Conservation (phyloP, 2,329 filamentous ascomycete species). For the Venturiaceae sp. region DNA sequence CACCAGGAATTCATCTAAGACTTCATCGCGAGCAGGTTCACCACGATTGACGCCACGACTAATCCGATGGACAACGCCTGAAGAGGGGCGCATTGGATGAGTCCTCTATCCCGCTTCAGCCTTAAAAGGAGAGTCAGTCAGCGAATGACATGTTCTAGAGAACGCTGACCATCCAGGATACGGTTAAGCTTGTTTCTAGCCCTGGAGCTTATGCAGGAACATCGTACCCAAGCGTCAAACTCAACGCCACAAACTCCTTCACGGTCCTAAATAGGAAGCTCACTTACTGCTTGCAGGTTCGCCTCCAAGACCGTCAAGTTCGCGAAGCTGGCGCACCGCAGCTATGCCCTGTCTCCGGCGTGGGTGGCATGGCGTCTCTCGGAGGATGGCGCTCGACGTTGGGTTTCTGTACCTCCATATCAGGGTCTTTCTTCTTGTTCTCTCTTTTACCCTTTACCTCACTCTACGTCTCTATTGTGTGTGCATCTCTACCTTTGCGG, state of each 20-base stretch:
- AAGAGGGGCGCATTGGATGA: not conserved
- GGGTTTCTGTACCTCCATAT: not conserved
- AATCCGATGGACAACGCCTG: not conserved
- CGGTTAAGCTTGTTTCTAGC: not conserved
- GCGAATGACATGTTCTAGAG: not conserved
- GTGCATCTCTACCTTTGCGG: constrained; percentile 16
- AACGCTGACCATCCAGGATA: not conserved
- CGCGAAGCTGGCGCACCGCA: not conserved
- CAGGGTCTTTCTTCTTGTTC: not conserved
- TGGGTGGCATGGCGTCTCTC: not conserved
- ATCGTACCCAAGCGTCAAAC: not conserved
- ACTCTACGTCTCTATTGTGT: not conserved
- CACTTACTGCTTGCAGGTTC: not conserved
- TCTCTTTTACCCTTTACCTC: not conserved
- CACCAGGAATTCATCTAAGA: not conserved
- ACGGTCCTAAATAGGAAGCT: not conserved
- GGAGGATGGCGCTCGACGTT: not conserved
- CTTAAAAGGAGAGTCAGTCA: not conserved
- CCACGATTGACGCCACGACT: not conserved
- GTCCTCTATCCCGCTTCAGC: not conserved
- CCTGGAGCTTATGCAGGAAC: constrained; percentile 3
- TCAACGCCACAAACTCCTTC: constrained; percentile 1
- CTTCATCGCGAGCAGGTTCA: not conserved
- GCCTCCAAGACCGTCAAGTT: not conserved
- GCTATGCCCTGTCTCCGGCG: not conserved